phyloP scores from a whole-genome alignment of 2,329 filamentous ascomycete genomes.

The Chaetoscypha palmicola region DNA sequence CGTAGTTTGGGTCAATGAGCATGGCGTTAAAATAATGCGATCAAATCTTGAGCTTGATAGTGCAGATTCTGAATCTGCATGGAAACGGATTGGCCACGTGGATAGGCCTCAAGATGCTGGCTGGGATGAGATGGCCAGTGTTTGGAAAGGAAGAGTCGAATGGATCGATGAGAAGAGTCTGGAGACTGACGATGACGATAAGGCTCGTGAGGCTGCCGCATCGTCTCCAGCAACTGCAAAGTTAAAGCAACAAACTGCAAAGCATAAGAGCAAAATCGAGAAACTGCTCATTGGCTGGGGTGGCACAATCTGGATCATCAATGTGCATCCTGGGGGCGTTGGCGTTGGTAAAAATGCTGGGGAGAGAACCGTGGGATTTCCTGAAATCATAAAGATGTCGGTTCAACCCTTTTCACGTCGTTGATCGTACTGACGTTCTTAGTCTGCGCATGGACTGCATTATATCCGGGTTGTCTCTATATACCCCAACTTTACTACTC shows the following conservation, averaged over 20 bases:
- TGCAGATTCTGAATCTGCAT: slow-evolving; percentile 72
- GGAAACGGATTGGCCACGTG: slow-evolving; percentile 91
- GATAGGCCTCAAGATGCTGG: slow-evolving; percentile 78
- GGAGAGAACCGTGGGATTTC: slow-evolving; percentile 67
- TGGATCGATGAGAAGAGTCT: slow-evolving; percentile 85
- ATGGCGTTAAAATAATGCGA: slow-evolving; percentile 96
- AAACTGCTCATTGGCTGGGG: slow-evolving; percentile 93
- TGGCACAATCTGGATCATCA: slow-evolving; percentile 89
- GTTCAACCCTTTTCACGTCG: slow-evolving; percentile 32
- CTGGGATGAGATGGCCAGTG: slow-evolving; percentile 94
- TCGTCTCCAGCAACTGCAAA: slow-evolving; percentile 41
- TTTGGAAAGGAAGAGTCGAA: slow-evolving; percentile 87
- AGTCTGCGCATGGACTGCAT: slow-evolving; percentile 95
- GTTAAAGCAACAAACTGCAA: slow-evolving; percentile 43
- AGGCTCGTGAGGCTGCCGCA: slow-evolving; percentile 23
- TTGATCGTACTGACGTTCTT: slow-evolving; percentile 27
- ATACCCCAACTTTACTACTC: slow-evolving; percentile 84
- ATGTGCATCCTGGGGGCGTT: slow-evolving; percentile 72
- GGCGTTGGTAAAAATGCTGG: slow-evolving; percentile 60
- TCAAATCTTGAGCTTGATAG: slow-evolving; percentile 75
- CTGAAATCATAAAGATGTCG: slow-evolving; percentile 89
- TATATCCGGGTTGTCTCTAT: slow-evolving; percentile 93
- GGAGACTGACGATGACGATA: slow-evolving; percentile 60
- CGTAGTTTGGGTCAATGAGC: slow-evolving; percentile 91
- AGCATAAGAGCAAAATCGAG: slow-evolving; percentile 51